phyloP scores from a whole-genome alignment of 2,329 filamentous ascomycete species.

The Sporothrix pseudoabietina region DNA sequence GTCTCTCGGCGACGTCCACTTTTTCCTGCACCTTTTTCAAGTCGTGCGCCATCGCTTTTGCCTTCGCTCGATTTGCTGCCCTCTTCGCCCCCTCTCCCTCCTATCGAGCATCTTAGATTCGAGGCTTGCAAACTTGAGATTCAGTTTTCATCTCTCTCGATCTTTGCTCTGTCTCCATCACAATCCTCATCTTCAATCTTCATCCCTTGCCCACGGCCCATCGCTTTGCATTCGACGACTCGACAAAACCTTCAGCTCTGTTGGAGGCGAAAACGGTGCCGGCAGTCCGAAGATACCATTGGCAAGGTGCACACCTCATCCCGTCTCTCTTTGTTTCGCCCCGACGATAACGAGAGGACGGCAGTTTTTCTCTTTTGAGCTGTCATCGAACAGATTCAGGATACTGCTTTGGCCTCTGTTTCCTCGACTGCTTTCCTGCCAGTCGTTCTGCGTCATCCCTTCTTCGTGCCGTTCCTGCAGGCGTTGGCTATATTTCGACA shows the following conservation, averaged over 20 bases:
- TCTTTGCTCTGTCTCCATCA: not conserved
- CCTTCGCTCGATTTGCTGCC: not conserved
- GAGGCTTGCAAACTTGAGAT: not conserved
- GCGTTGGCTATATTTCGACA: not conserved
- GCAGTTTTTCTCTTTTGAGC: not conserved
- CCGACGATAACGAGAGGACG: not conserved
- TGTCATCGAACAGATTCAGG: not conserved
- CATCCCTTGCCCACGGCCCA: not conserved
- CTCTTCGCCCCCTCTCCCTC: not conserved
- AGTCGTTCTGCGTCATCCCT: not conserved
- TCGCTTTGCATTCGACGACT: not conserved
- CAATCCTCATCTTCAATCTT: not conserved
- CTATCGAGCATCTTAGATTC: not conserved
- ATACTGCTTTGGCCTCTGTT: not conserved
- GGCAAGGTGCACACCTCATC: not conserved
- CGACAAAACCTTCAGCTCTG: not conserved
- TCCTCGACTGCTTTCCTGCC: not conserved
- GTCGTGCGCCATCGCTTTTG: not conserved
- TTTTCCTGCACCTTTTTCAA: slow-evolving; percentile 14
- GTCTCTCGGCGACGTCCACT: slow-evolving; percentile 12
- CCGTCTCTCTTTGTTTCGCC: not conserved
- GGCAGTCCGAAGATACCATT: not conserved
- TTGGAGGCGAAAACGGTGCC: not conserved
- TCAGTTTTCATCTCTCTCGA: not conserved
- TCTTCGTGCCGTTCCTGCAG: not conserved